Evolutionary conservation across 768 basidiomycete species (phyloP), one percentile per base, ranked within the genome.

Genomic region (Galerina sulciceps): DNA sequence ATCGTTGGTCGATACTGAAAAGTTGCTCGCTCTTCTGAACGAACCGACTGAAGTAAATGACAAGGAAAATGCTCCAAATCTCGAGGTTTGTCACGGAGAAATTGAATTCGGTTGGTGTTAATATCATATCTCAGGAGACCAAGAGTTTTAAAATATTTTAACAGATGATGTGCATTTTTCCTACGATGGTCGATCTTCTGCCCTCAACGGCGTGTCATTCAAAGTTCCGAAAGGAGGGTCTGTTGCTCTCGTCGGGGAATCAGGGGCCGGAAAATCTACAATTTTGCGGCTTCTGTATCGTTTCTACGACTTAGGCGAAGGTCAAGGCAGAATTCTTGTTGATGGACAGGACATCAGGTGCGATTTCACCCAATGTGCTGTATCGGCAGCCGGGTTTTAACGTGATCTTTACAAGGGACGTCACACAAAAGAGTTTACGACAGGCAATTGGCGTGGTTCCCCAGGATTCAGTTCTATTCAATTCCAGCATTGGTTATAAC

Each of bases 371-470:
- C 31, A 11, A 17, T 41, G 2, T 18, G n/a, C 31, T 40, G 22
- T 6, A n/a, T 17, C 42, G 15, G 0, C 17, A 42, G 22, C 47
- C 15, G 22, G 45, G 31, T 34, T 43, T 14, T 50, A 26, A 49
- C 46, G 43, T 44, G 47, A 45, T 57, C 5, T 55, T 13, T 10
- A 1, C 54, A 26, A 87, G 90, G 35, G 86, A 95, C 58, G 85
- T 98, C 6, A 95, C 94, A 0, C 93, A 96, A 68, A 75, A 81
- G 34, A 90, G 88, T 54, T 74, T 97, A 18, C 82, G 95, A 35
- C 82, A 85, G 61, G 83, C 90, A 0, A 93, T 98, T 59, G 94
- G 94, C 15, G 91, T 94, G 22, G 92, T 99, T 2, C 95, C 96
- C 0, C 93, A 97, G 69, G 93, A 94, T 64, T 81, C 83, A 10